phyloP scores from a whole-genome alignment of 345 rosid species.

The Carallia pectinifolia region DNA sequence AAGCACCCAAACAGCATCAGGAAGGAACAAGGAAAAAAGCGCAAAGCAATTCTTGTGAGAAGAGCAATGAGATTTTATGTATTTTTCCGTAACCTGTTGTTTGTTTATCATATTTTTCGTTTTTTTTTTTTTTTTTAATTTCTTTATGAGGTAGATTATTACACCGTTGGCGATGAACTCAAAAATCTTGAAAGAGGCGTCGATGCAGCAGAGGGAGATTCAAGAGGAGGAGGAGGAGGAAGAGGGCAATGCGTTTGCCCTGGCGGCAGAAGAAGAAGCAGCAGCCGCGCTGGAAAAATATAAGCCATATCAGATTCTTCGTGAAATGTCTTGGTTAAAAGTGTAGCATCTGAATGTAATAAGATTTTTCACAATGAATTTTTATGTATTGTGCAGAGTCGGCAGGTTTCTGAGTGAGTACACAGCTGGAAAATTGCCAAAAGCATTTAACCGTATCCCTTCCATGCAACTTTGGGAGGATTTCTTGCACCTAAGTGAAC shows the following conservation, averaged over 20 bases:
- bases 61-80: too few relatives aligned
- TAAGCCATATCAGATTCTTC: background rate
- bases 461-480: constrained; percentile 83
- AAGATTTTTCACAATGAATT: background rate
- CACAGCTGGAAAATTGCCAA: constrained; percentile 84
- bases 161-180: constrained; percentile 67
- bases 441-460: constrained; percentile 77
- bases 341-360: background rate
- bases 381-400: constrained; percentile 47
- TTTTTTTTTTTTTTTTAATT: background rate
- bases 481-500: constrained; percentile 78
- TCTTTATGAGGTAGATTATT: constrained; percentile 37
- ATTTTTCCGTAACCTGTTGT: too few relatives aligned
- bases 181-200: constrained; percentile 79
- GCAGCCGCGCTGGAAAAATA: background rate
- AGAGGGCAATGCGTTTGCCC: constrained; percentile 29
- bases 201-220: constrained; percentile 80
- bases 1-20: too few relatives aligned
- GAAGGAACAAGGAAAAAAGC: too few relatives aligned
- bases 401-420: constrained; percentile 71
- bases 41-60: too few relatives aligned
- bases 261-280: constrained; percentile 36
- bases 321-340: background rate
- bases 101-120: too few relatives aligned
- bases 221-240: constrained; percentile 56